Evolutionary conservation across 2,329 filamentous ascomycete species (phyloP).

Genomic region (Coleophoma crateriformis): DNA sequence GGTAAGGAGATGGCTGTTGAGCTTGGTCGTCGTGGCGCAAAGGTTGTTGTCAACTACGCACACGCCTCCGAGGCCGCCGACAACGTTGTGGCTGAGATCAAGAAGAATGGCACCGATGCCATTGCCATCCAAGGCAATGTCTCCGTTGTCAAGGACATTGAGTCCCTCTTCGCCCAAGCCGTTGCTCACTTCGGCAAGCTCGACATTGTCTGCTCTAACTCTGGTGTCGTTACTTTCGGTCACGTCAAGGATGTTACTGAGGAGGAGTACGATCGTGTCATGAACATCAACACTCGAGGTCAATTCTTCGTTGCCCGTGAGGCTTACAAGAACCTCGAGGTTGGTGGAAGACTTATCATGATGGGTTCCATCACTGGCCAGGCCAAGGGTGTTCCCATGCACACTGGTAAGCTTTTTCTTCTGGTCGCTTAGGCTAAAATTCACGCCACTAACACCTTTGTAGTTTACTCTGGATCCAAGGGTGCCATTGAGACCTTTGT

Average conservation of each 20-base stretch:
- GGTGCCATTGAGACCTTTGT: slow-evolving; percentile 74
- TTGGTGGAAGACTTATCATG: slow-evolving; percentile 65
- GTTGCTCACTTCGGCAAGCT: slow-evolving; percentile 23
- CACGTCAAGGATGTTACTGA: slow-evolving; percentile 63
- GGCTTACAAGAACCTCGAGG: slow-evolving; percentile 63
- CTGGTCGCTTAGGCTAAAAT: background rate
- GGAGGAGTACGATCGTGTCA: slow-evolving; percentile 68
- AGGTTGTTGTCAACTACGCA: slow-evolving; percentile 63
- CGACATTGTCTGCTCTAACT: slow-evolving; percentile 25
- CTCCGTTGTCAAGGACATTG: slow-evolving; percentile 34
- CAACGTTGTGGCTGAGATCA: slow-evolving; percentile 58
- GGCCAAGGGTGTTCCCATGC: slow-evolving; percentile 62
- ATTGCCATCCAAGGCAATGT: slow-evolving; percentile 56
- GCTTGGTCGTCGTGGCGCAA: slow-evolving; percentile 59
- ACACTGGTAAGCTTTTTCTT: slow-evolving; percentile 33
- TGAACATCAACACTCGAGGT: slow-evolving; percentile 61
- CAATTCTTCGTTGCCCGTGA: slow-evolving; percentile 70
- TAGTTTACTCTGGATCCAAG: slow-evolving; percentile 69
- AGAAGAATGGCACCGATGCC: slow-evolving; percentile 41
- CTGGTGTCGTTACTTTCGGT: slow-evolving; percentile 59
- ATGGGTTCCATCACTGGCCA: slow-evolving; percentile 68
- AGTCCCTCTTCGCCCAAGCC: slow-evolving; percentile 19
- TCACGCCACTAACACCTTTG: background rate
- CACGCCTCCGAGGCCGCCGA: slow-evolving; percentile 60
- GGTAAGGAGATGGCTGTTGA: slow-evolving; percentile 62